Evolutionary conservation across 805 yeast species (phyloP), one percentile per base, ranked within the genome.

Genomic region (Spathaspora girioi): DNA sequence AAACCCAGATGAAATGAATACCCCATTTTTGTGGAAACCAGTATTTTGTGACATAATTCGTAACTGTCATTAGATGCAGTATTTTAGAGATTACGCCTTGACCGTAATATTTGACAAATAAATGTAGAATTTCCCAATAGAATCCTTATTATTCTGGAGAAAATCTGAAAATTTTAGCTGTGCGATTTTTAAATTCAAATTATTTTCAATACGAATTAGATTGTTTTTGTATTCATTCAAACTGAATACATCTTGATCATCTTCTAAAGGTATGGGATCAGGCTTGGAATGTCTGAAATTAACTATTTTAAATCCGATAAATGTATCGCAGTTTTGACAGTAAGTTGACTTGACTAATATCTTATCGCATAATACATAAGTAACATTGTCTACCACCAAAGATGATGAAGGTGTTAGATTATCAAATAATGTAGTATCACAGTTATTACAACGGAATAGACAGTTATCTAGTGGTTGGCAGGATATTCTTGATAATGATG

Each of bases 301-400:
- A 17, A 49, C 49, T 5, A 59, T 49, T 32, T 52, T 55, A 43
- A 57, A 60, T 23, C 64, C 61, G 12, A 60, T 18, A 19, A 51
- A 43, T 27, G 44, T 46, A 18, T 27, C 31, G 45, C 61, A 58
- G n/a, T 31, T n/a, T 23, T 40, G 45, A 27, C 61, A 58, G 29
- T 48, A 50, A 3, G 53, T 23, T 12, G 29, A 18, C 14, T 38
- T 38, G n/a, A 45, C 27, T 17, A 45, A 23, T 9, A 45, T 29
- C 5, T 31, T 45, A 35, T 45, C 47, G n/a, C 26, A 20, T 20
- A 45, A 29, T 11, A 45, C 6, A 11, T 45, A 11, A 10, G 47
- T 45, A 15, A 27, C 38, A 5, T 14, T 17, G 31, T 45, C 17
- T 45, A 29, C 14, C 12, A 45, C 3, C 12, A 45, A 19, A 14